Conservation (phyloP, 176 grass and related monocot genomes). For the Calamus simplicifolius region DNA sequence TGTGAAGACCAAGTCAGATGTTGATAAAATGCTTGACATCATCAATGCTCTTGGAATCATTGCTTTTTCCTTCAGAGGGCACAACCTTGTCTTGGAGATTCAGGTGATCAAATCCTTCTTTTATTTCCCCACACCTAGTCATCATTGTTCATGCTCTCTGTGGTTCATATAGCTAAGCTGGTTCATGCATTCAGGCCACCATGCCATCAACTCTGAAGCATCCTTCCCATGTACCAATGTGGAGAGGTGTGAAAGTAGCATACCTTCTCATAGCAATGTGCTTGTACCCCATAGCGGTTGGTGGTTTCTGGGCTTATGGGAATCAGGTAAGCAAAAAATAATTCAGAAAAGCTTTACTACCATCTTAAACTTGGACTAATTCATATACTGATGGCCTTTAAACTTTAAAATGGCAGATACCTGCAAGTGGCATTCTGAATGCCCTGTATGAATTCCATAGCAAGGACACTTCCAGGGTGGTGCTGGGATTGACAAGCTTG, state of each 20-base stretch:
- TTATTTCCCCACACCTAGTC: background rate
- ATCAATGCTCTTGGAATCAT: conserved; percentile 88
- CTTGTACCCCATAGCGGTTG: conserved; percentile 67
- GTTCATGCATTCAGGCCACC: conserved; percentile 49
- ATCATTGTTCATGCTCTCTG: background rate
- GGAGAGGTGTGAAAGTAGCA: conserved; percentile 85
- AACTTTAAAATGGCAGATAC: conserved; percentile 36
- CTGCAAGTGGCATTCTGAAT: conserved; percentile 49
- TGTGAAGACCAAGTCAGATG: conserved; percentile 23
- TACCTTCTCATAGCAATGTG: conserved; percentile 57
- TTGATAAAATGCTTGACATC: conserved; percentile 34
- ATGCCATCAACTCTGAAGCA: conserved; percentile 90
- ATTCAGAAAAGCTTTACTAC: background rate
- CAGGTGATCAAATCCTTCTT: conserved; percentile 30
- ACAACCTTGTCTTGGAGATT: conserved; percentile 91
- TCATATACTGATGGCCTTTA: no score
- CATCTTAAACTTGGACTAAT: no score
- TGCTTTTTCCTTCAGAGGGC: conserved; percentile 89
- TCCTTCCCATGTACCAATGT: conserved; percentile 87
- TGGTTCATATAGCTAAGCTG: background rate
- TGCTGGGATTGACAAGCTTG: conserved; percentile 51
- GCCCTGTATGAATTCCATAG: conserved; percentile 70
- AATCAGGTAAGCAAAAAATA: conserved; percentile 37
- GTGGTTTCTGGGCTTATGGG: conserved; percentile 95
- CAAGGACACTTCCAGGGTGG: conserved; percentile 39